These are phyloP conservation scores for Amaranthus tricolor DNA, from an alignment of 179 eudicot species.

Conservation along the genomic window DNA sequence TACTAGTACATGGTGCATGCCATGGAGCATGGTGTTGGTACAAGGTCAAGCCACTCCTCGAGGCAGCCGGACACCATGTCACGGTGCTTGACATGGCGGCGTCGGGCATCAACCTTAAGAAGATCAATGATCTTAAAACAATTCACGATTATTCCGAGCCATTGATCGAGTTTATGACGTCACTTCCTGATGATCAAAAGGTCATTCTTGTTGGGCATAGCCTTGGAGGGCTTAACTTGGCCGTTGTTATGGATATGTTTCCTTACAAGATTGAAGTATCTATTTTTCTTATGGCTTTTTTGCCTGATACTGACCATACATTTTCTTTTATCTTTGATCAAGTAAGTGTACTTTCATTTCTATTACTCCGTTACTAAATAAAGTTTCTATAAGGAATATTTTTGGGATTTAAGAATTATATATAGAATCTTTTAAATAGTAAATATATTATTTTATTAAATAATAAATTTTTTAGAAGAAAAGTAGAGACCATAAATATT, in stretches of 20 bases:
- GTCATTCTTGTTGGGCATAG: conserved; percentile 41
- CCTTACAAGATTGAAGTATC: conserved; percentile 28
- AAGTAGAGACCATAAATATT: no score
- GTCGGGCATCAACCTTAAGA: conserved; percentile 24
- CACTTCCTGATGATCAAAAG: conserved; percentile 20
- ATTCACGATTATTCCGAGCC: conserved; percentile 29
- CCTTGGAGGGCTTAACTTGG: conserved; percentile 32
- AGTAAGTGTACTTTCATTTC: conserved; percentile 20
- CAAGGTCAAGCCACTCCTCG: conserved; percentile 36
- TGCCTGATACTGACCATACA: conserved; percentile 33
- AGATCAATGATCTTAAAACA: conserved; percentile 24
- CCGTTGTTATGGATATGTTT: conserved; percentile 32
- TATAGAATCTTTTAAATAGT: no score
- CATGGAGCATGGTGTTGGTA: conserved; percentile 57
- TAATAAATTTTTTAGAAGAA: no score
- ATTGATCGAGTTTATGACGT: conserved; percentile 29
- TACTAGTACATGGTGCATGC: conserved; percentile 44
- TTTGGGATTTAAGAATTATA: no score
- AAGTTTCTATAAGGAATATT: neutral
- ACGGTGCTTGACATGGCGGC: conserved; percentile 42
- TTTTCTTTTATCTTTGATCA: conserved; percentile 45
- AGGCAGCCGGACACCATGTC: conserved; percentile 34
- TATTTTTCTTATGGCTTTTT: conserved; percentile 30
- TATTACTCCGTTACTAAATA: neutral
- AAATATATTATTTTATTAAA: no score